phyloP scores from a whole-genome alignment of 2,329 filamentous ascomycete species.

The Pyrenochaeta sp. region DNA sequence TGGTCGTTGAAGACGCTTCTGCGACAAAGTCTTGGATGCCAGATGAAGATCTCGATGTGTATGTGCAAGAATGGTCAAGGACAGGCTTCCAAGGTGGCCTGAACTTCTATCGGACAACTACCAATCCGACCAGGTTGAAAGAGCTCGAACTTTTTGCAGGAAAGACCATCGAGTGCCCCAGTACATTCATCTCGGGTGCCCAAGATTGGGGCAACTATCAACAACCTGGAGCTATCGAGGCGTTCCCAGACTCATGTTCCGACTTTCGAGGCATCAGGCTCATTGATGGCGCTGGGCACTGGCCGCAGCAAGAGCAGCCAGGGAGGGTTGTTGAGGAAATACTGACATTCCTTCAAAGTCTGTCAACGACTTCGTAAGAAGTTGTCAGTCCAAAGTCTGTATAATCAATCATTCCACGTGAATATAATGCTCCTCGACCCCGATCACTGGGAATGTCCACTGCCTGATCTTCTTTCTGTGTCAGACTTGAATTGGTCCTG shows the following conservation, averaged over 20 bases:
- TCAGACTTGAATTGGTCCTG: too few relatives aligned
- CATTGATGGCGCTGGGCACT: conserved; percentile 71
- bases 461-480: too few relatives aligned
- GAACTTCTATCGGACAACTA: conserved; percentile 73
- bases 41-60: conserved; percentile 66
- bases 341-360: conserved; percentile 50
- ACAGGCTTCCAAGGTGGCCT: conserved; percentile 72
- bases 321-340: conserved; percentile 61
- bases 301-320: conserved; percentile 73
- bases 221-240: conserved; percentile 69
- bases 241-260: conserved; percentile 61
- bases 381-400: too few relatives aligned
- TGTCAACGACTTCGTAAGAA: conserved; percentile 7
- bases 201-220: conserved; percentile 75
- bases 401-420: too few relatives aligned
- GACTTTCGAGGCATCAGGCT: conserved; percentile 63
- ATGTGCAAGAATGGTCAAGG: conserved; percentile 67
- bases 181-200: conserved; percentile 67
- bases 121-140: conserved; percentile 56
- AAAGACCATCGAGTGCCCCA: conserved; percentile 68
- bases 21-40: conserved; percentile 65
- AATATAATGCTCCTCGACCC: too few relatives aligned
- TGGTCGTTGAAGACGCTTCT: conserved; percentile 60
- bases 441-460: too few relatives aligned
- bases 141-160: conserved; percentile 69